A percentile compares a stretch with the other conserved stretches of the same genome.
Evolutionary conservation across 106 monocot species (phyloP).

Genomic region (Agapanthus africanus): DNA sequence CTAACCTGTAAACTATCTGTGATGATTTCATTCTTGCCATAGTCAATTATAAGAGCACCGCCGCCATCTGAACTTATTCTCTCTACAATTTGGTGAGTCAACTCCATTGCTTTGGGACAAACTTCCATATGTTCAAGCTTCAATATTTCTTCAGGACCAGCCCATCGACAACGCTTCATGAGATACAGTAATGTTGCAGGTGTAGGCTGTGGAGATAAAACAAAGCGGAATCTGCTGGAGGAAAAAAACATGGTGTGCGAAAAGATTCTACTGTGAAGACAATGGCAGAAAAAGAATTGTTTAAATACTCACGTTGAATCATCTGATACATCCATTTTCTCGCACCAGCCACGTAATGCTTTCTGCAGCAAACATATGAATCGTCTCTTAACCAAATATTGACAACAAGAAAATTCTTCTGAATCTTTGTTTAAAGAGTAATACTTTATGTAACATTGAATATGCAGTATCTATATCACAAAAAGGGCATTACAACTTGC

Average conservation of each 20-base stretch:
- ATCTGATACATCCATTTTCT: conserved; percentile 89
- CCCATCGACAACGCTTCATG: conserved; percentile 66
- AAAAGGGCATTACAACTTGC: background rate
- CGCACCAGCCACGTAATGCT: conserved; percentile 82
- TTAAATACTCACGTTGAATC: conserved; percentile 57
- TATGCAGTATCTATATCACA: background rate
- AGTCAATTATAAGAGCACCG: conserved; percentile 94
- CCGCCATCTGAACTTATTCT: conserved; percentile 89
- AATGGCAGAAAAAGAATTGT: background rate
- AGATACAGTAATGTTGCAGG: conserved; percentile 63
- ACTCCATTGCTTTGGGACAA: conserved; percentile 83
- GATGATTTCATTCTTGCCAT: conserved; percentile 78
- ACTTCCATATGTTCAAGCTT: conserved; percentile 83
- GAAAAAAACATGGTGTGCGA: no score
- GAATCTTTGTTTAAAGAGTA: background rate
- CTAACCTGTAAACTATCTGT: conserved; percentile 93
- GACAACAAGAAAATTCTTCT: background rate
- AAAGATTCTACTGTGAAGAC: background rate
- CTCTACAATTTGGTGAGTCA: conserved; percentile 67
- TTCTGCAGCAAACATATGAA: conserved; percentile 47
- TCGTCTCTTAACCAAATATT: background rate
- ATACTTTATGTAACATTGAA: background rate
- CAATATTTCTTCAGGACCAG: conserved; percentile 48
- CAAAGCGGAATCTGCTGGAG: conserved; percentile 53
- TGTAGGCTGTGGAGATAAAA: conserved; percentile 76